A percentile compares a stretch with the other conserved stretches of the same genome.
Conservation (phyloP, 2,329 filamentous ascomycete genomes). For the Cladosporium sphaerospermum region DNA sequence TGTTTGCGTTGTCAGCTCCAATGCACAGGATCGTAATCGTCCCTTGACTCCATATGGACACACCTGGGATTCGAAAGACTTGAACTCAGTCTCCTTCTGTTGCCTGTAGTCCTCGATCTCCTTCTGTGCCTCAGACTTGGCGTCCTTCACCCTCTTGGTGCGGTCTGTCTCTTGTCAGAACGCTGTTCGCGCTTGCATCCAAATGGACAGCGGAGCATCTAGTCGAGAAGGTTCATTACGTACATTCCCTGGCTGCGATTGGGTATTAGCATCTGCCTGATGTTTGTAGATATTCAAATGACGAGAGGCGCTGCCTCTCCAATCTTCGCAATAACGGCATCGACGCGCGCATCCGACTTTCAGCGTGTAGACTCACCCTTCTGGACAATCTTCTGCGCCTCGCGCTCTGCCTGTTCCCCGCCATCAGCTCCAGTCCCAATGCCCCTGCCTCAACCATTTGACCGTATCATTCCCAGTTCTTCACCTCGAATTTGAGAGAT, state of each 20-base stretch:
- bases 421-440: constrained; percentile 29
- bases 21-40: background rate
- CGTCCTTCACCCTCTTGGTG: constrained; percentile 95
- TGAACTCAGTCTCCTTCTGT: constrained; percentile 89
- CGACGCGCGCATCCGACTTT: background rate
- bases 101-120: constrained; percentile 91
- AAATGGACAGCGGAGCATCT: too few relatives aligned
- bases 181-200: background rate
- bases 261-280: constrained; percentile 5
- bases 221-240: constrained; percentile 16
- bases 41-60: constrained; percentile 10
- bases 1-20: constrained; percentile 34
- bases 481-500: background rate
- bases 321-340: background rate
- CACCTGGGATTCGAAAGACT: constrained; percentile 82
- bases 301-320: background rate
- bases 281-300: background rate
- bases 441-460: background rate
- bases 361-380: constrained; percentile 57
- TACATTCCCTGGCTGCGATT: constrained; percentile 76
- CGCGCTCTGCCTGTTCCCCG: constrained; percentile 74
- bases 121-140: constrained; percentile 92
- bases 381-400: constrained; percentile 98
- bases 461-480: background rate
- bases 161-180: constrained; percentile 54